phyloP scores from a whole-genome alignment of 257 asterid genomes.

The Petrea volubilis region DNA sequence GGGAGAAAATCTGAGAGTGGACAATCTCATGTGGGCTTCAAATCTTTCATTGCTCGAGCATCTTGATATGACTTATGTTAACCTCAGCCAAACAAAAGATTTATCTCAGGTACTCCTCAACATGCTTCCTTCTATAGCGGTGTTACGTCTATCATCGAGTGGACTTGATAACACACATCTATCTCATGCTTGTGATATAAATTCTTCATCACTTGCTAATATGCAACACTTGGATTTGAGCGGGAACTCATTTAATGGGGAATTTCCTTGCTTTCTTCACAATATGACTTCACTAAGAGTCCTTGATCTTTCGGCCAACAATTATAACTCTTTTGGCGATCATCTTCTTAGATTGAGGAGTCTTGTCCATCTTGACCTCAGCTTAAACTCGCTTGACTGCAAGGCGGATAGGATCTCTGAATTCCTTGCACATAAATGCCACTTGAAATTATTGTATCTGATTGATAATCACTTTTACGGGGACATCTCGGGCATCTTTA shows the following conservation, averaged over 20 bases:
- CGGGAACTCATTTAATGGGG: not conserved
- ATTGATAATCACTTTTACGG: not conserved
- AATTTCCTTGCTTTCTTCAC: not conserved
- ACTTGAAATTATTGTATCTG: constrained; percentile 2
- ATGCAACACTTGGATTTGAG: not conserved
- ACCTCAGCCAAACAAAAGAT: not conserved
- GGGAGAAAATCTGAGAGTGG: not conserved
- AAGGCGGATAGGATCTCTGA: not conserved
- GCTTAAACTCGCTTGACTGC: not conserved
- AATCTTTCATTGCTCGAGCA: not conserved
- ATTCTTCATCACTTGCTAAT: not conserved
- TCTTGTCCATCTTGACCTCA: not conserved
- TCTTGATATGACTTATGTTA: not conserved
- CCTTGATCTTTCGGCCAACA: not conserved
- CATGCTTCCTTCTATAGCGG: not conserved
- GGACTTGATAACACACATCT: not conserved
- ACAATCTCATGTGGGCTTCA: not conserved
- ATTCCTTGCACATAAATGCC: not conserved
- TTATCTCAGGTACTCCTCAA: not conserved
- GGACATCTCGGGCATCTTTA: not conserved
- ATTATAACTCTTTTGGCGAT: not conserved
- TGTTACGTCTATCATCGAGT: not conserved
- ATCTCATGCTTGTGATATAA: not conserved
- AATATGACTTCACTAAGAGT: not conserved
- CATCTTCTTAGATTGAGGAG: not conserved